Base-by-base conservation (phyloP, 2,329 filamentous ascomycete species). In the Simplicillium aogashimaense region DNA sequence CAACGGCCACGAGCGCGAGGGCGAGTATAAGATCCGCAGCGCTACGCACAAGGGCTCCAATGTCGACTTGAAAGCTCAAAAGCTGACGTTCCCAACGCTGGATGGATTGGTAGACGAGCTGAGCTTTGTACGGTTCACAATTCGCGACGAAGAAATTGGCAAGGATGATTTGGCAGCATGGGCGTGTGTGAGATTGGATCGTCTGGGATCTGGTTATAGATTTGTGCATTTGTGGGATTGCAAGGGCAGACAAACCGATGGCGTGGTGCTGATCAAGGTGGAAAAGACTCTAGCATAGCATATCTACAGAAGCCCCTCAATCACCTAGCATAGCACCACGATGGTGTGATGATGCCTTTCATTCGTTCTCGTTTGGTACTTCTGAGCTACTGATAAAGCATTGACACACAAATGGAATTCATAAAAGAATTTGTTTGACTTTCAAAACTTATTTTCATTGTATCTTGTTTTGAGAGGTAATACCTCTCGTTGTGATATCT, bases 121-220 rank as follows among this genome's bases (percentile, higher is more conserved):
- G 45, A 77, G 78, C 25, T 89, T 88, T 64, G 69, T 87, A 40
- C 72, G 83, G 52, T 86, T 97, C 67, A 87, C 94, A 51, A 71
- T 97, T 49, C 83, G 88, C 59, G 86, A 97, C 57, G 83, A 94
- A 50, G 83, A 90, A 59, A 76, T 89, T 48, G 79, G 81, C 4
- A 73, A 74, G 46, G 88, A 97, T 53, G 75, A 83, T 43, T 61
- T 95, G 42, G 82, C 87, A 10, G 87, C 83, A 3, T 97, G 92
- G 92, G 80, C 85, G 2, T 95, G 88, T 54, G 81, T 94, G 50
- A 74, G 88, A 31, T 74, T 97, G 16, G 88, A 95, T 61, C 74
- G 88, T 7, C 60, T 95, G 43, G 77, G 78, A 44, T 65, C 74
- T 29, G 90, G 92, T 1, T 84, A 85, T 50, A 72, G 88, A 10